These are phyloP conservation scores for Solanum pinnatisectum DNA, from an alignment of 257 asterid species.

Conservation along the genomic window DNA sequence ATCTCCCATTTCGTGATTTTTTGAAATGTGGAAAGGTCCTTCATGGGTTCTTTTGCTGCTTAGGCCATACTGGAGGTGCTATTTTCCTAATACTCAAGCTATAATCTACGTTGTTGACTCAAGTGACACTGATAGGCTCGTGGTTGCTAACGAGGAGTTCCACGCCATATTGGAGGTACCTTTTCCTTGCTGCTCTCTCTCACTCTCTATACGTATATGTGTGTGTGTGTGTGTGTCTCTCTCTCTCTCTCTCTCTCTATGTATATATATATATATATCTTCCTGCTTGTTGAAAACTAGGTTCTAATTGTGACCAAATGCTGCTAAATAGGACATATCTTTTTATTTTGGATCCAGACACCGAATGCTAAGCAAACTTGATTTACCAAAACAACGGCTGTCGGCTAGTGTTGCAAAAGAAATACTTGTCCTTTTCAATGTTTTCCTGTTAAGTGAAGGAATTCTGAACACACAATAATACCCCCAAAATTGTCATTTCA, in stretches of 20 bases:
- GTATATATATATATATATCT: neutral
- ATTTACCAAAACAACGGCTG: neutral
- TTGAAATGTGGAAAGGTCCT: neutral
- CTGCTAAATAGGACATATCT: neutral
- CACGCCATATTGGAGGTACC: constrained; percentile 86
- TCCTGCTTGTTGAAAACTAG: neutral
- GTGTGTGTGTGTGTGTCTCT: no score
- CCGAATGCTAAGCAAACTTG: neutral
- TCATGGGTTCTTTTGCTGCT: neutral
- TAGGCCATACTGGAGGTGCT: constrained; percentile 97
- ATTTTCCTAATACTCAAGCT: constrained; percentile 97
- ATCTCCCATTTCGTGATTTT: neutral
- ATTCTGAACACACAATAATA: neutral
- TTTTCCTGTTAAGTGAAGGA: neutral
- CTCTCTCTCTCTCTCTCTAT: neutral
- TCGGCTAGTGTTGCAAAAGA: neutral
- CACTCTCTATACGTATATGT: neutral
- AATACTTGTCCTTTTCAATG: neutral
- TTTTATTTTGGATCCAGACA: neutral
- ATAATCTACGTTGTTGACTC: constrained; percentile 96
- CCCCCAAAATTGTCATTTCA: neutral
- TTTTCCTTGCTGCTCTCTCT: neutral
- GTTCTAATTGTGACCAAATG: neutral
- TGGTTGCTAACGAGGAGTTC: constrained; percentile 89
- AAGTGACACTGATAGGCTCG: constrained; percentile 93